phyloP scores from a whole-genome alignment of 2,329 filamentous ascomycete species.

The Phialemoniopsis sp. region DNA sequence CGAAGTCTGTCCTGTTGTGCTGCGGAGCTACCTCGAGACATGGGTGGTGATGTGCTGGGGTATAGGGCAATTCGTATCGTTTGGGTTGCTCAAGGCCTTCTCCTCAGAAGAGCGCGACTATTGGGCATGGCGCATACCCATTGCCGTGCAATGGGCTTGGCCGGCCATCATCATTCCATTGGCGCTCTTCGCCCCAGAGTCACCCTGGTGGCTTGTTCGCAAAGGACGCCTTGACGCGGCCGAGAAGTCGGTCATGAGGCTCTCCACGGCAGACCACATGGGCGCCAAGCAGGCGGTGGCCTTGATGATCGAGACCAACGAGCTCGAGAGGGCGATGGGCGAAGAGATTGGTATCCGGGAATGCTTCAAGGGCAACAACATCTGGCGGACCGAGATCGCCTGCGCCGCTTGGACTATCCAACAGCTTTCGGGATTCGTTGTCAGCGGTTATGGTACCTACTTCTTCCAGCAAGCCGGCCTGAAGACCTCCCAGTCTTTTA shows the following conservation, averaged over 20 bases:
- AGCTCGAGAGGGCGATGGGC: constrained; percentile 29
- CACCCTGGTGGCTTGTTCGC: constrained; percentile 31
- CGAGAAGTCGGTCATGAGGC: background rate
- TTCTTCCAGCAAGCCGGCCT: constrained; percentile 26
- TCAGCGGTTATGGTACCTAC: constrained; percentile 7
- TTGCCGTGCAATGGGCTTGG: constrained; percentile 26
- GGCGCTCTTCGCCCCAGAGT: constrained; percentile 27
- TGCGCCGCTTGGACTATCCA: constrained; percentile 15
- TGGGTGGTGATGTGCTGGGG: constrained; percentile 42
- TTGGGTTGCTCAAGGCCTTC: constrained; percentile 32
- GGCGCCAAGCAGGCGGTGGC: constrained; percentile 24
- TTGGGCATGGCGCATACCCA: constrained; percentile 32
- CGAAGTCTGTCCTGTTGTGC: constrained; percentile 33
- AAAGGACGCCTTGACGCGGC: constrained; percentile 23
- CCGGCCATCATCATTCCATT: constrained; percentile 30
- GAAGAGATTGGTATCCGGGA: constrained; percentile 29
- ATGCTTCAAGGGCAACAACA: constrained; percentile 31
- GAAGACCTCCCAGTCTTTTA: constrained; percentile 20
- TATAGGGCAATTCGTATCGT: constrained; percentile 19
- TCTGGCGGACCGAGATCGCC: constrained; percentile 22
- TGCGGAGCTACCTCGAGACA: constrained; percentile 35
- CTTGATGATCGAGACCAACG: constrained; percentile 26
- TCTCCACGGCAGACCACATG: constrained; percentile 31
- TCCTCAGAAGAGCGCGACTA: constrained; percentile 26
- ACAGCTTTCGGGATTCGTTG: constrained; percentile 25